phyloP scores from a whole-genome alignment of 78 protist genomes.

The Dictyostelium brefeldianum region DNA sequence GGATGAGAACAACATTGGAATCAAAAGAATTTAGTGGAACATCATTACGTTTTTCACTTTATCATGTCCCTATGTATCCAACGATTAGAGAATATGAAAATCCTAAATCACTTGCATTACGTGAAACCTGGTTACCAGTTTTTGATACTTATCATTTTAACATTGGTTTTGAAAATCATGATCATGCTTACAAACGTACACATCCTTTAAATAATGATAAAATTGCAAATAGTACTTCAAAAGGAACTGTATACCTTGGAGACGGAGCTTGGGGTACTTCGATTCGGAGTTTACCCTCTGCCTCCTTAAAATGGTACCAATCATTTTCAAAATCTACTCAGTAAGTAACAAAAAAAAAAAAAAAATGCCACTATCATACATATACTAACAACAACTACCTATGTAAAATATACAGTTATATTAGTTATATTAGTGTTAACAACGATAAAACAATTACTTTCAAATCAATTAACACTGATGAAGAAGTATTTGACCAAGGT shows the following conservation, averaged over 20 bases:
- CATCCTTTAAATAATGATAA: constrained; percentile 17
- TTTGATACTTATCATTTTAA: constrained; percentile 58
- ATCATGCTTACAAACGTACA: constrained; percentile 83
- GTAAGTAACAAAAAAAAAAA: constrained; percentile 18
- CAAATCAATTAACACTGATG: background rate
- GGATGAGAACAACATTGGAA: background rate
- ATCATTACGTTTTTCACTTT: constrained; percentile 44
- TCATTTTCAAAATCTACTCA: background rate
- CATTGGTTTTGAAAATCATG: constrained; percentile 86
- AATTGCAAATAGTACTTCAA: background rate
- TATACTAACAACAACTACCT: no score
- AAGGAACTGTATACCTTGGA: constrained; percentile 65
- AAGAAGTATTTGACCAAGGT: constrained; percentile 28
- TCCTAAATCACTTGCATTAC: background rate
- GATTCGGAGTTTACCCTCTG: no score
- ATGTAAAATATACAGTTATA: no score
- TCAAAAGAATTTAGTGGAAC: background rate
- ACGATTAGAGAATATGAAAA: constrained; percentile 44
- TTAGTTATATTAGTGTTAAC: background rate
- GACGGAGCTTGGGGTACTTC: constrained; percentile 76
- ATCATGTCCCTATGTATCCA: constrained; percentile 83
- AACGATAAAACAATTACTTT: constrained; percentile 5
- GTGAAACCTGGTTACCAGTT: constrained; percentile 49
- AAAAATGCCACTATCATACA: no score
- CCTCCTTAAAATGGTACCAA: constrained; percentile 59